A percentile compares a stretch with the other conserved stretches of the same genome.
Conservation (phyloP, 768 basidiomycete genomes). For the Phaffia australis region DNA sequence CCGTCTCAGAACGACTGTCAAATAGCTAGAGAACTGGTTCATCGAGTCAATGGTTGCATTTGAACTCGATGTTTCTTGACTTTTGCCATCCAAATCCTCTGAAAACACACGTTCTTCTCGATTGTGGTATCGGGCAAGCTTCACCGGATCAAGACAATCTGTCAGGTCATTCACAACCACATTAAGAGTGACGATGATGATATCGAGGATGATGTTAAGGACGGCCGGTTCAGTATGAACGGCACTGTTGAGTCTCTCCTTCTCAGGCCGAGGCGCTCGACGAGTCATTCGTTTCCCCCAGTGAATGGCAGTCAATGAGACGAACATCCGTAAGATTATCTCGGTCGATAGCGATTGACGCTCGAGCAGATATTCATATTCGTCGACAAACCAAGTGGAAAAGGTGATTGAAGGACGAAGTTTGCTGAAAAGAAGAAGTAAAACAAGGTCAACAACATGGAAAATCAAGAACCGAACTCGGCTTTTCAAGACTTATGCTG, state of each 20-base stretch:
- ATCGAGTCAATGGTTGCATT: background rate
- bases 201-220: constrained; percentile 54
- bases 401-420: no score
- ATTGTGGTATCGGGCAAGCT: constrained; percentile 28
- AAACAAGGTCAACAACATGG: no score
- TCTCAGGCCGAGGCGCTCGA: background rate
- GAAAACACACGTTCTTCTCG: background rate
- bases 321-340: constrained; percentile 10
- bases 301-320: constrained; percentile 9
- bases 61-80: background rate
- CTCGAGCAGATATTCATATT: constrained; percentile 5
- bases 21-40: constrained; percentile 5
- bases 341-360: constrained; percentile 10
- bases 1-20: constrained; percentile 74
- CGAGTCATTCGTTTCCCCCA: constrained; percentile 12
- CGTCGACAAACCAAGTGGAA: no score
- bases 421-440: no score
- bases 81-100: background rate
- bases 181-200: constrained; percentile 55
- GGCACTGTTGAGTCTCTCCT: background rate
- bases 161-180: constrained; percentile 54
- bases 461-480: no score
- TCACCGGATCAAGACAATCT: constrained; percentile 38
- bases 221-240: constrained; percentile 53
- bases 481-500: background rate